Evolutionary conservation across 768 basidiomycete species (phyloP).

Genomic region (Mrakia blollopis): DNA sequence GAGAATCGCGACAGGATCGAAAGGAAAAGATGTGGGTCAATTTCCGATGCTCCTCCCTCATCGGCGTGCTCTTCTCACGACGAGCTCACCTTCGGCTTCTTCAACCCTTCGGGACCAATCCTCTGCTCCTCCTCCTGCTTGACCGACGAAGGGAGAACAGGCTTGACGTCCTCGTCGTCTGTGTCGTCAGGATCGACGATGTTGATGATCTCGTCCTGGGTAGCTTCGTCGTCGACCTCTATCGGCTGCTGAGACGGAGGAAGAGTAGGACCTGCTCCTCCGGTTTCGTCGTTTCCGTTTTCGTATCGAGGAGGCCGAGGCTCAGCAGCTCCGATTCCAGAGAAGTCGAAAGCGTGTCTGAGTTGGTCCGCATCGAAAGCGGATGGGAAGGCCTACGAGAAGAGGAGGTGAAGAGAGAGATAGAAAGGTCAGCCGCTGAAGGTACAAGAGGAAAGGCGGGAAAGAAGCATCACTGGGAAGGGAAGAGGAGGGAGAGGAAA

Average conservation of each 20-base stretch:
- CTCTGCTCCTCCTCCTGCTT: not conserved
- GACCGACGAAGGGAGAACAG: not conserved
- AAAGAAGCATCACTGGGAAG: not conserved
- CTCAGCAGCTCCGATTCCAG: not conserved
- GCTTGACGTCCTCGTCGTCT: constrained; percentile 6
- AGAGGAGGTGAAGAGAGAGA: too few species aligned
- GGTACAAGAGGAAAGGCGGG: too few species aligned
- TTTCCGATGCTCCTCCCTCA: not conserved
- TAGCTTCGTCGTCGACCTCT: not conserved
- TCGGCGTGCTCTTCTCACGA: not conserved
- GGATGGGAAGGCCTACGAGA: not conserved
- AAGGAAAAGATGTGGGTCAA: not conserved
- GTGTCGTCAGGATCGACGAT: not conserved
- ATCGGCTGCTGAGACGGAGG: not conserved
- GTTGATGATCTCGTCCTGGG: not conserved
- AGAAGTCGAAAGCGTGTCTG: constrained; percentile 15
- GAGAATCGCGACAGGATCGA: not conserved
- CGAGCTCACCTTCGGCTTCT: not conserved
- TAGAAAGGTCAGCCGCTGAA: too few species aligned
- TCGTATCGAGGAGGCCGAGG: not conserved
- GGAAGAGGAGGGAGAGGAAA: not conserved
- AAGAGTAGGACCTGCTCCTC: not conserved
- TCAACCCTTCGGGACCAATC: not conserved
- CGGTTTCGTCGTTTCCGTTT: not conserved
- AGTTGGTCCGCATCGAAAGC: constrained; percentile 2